Percentiles rank a stretch among this genome's conserved stretches.
These are phyloP conservation scores for Actinidia chinensis DNA, from an alignment of 179 eudicot genomes.

Conservation along the genomic window DNA sequence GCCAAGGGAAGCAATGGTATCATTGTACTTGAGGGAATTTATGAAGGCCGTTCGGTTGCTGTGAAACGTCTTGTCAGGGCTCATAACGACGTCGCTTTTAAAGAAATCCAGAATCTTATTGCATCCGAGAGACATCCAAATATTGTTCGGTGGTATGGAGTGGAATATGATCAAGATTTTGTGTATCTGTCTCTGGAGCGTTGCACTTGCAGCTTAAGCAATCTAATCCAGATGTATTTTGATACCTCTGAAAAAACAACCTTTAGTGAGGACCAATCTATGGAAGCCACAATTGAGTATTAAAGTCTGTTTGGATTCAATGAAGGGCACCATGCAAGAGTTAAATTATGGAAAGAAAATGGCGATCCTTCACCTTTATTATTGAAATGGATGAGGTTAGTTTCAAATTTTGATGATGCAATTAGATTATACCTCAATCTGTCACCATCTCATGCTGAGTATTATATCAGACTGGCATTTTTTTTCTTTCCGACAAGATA, in stretches of 20 bases:
- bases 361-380: conserved; percentile 70
- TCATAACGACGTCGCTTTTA: conserved; percentile 75
- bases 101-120: conserved; percentile 82
- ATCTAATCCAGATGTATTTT: conserved; percentile 60
- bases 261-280: conserved; percentile 24
- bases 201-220: conserved; percentile 69
- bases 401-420: neutral
- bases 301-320: too few species aligned
- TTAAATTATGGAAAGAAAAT: conserved; percentile 57
- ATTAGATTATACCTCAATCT: conserved; percentile 1
- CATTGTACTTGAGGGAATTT: conserved; percentile 72
- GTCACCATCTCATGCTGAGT: conserved; percentile 11
- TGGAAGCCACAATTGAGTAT: too few species aligned
- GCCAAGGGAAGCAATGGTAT: conserved; percentile 96
- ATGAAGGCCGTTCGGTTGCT: conserved; percentile 85
- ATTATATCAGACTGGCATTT: neutral
- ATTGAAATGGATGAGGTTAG: conserved; percentile 72
- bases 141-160: conserved; percentile 76
- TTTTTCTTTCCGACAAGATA: neutral
- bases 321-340: conserved; percentile 40
- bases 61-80: conserved; percentile 84
- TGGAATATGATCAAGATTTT: conserved; percentile 79
- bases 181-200: conserved; percentile 79
- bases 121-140: conserved; percentile 84
- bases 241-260: conserved; percentile 32